Evolutionary conservation across 768 basidiomycete genomes (phyloP).

Genomic region (Plicaturopsis crispa): DNA sequence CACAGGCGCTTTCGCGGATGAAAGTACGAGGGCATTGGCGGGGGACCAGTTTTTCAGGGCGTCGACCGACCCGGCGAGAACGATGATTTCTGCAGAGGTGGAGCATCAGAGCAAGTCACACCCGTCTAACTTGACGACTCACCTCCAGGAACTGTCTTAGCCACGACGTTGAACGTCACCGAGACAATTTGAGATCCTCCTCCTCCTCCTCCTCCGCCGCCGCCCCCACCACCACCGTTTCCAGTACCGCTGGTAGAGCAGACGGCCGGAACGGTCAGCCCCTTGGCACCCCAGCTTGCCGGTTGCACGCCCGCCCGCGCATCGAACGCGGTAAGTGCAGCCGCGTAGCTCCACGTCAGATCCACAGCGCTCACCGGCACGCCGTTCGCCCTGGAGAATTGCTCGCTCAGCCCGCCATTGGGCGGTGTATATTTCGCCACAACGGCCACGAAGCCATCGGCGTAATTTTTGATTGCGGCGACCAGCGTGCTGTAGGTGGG

Average conservation of each 20-base stretch:
- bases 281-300: constrained; percentile 60
- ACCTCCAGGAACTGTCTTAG: constrained; percentile 45
- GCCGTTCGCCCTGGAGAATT: constrained; percentile 46
- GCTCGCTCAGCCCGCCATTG: constrained; percentile 54
- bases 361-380: constrained; percentile 51
- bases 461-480: constrained; percentile 41
- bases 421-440: constrained; percentile 58
- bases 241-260: no score
- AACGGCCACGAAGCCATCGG: constrained; percentile 56
- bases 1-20: constrained; percentile 35
- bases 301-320: constrained; percentile 38
- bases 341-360: constrained; percentile 74
- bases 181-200: constrained; percentile 23
- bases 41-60: constrained; percentile 38
- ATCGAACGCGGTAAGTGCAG: constrained; percentile 48
- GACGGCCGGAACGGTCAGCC: constrained; percentile 37
- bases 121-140: constrained; percentile 11
- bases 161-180: constrained; percentile 42
- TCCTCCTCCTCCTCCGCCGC: no score
- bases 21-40: constrained; percentile 32
- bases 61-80: constrained; percentile 34
- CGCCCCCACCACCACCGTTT: constrained; percentile 15
- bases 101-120: not conserved
- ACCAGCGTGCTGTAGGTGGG: constrained; percentile 42
- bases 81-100: constrained; percentile 40